Percentiles rank a stretch among this genome's conserved stretches.
phyloP scores from a whole-genome alignment of 1,284 basidiomycete genomes.

The Malassezia slooffiae region DNA sequence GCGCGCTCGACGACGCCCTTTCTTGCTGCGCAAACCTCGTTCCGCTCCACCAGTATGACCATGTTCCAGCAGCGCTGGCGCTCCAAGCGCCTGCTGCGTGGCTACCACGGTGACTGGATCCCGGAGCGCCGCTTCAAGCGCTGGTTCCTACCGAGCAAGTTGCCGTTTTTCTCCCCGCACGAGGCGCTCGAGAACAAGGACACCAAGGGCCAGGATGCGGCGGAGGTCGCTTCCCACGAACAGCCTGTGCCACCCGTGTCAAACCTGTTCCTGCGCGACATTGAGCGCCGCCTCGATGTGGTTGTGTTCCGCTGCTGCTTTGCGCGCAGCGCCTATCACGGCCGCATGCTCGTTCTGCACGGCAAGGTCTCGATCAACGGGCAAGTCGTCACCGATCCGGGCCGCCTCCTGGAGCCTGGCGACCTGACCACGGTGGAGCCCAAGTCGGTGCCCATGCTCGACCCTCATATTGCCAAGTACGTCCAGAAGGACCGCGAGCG shows the following conservation, averaged over 20 bases:
- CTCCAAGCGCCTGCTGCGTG: slow-evolving; percentile 77
- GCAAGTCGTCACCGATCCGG: slow-evolving; percentile 66
- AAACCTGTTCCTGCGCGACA: slow-evolving; percentile 45
- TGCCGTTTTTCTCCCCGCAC: slow-evolving; percentile 63
- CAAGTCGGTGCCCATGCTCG: slow-evolving; percentile 60
- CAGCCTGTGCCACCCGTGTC: slow-evolving; percentile 47
- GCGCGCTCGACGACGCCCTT: slow-evolving; percentile 47
- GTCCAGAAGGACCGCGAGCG: slow-evolving; percentile 17
- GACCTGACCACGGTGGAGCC: slow-evolving; percentile 88
- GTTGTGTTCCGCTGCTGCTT: slow-evolving; percentile 86
- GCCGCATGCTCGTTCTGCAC: slow-evolving; percentile 70
- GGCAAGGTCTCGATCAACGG: slow-evolving; percentile 85
- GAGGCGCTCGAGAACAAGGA: slow-evolving; percentile 37
- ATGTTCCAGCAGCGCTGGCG: slow-evolving; percentile 88
- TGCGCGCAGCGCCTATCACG: slow-evolving; percentile 78
- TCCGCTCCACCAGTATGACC: slow-evolving; percentile 56
- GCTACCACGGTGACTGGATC: slow-evolving; percentile 92
- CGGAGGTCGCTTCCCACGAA: too few species aligned
- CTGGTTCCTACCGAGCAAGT: slow-evolving; percentile 77
- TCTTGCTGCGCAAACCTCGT: slow-evolving; percentile 51
- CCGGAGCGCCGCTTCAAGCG: slow-evolving; percentile 85
- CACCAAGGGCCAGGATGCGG: slow-evolving; percentile 50
- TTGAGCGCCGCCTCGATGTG: slow-evolving; percentile 88
- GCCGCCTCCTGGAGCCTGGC: slow-evolving; percentile 80
- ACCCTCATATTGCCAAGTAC: slow-evolving; percentile 24